These are phyloP conservation scores for Pseudogymnoascus pannorum DNA, from an alignment of 2,329 filamentous ascomycete genomes.

Conservation along the genomic window DNA sequence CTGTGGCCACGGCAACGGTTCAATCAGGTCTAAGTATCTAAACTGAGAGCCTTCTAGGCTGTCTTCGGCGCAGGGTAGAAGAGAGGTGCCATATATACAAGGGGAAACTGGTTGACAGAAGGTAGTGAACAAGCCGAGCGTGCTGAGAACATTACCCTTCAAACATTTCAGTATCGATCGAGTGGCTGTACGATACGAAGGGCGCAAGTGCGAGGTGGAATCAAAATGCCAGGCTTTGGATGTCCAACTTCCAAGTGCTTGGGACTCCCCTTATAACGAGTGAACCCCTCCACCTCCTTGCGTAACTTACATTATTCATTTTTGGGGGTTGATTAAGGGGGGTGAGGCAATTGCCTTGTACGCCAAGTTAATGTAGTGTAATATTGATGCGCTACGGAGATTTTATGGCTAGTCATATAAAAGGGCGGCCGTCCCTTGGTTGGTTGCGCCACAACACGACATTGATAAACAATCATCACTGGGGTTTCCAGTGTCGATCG, in stretches of 20 bases:
- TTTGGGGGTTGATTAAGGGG: not conserved
- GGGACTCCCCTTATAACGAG: not conserved
- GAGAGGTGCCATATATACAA: not conserved
- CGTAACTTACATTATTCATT: not conserved
- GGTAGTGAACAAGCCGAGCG: constrained; percentile 1
- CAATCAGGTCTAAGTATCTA: not conserved
- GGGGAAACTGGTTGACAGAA: not conserved
- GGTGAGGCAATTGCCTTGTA: not conserved
- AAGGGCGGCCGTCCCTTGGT: not conserved
- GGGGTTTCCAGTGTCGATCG: not conserved
- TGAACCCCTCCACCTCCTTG: not conserved
- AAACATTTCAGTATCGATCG: not conserved
- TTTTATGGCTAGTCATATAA: not conserved
- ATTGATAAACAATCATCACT: not conserved
- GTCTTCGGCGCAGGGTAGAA: not conserved
- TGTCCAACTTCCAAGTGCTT: not conserved
- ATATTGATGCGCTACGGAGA: not conserved
- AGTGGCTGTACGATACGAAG: not conserved
- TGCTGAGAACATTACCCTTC: not conserved
- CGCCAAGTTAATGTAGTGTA: not conserved
- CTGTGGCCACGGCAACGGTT: not conserved
- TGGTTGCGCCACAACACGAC: not conserved
- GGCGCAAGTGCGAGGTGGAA: not conserved
- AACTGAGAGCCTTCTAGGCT: not conserved
- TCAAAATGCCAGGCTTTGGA: not conserved